phyloP scores from a whole-genome alignment of 768 basidiomycete genomes.

The Phlebiopsis gigantea region DNA sequence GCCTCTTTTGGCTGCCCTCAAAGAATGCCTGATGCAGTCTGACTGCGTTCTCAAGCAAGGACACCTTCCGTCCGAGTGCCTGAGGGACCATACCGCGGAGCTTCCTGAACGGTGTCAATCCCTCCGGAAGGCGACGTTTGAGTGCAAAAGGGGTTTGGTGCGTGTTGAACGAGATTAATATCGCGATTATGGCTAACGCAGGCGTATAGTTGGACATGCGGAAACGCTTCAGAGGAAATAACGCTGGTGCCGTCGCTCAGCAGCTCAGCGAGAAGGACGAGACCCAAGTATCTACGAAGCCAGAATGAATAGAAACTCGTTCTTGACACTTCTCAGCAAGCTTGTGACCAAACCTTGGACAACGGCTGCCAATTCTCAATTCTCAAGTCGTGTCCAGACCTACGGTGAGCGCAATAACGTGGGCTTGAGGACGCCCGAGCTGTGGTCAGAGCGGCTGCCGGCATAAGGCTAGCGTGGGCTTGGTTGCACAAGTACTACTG shows the following conservation, averaged over 20 bases:
- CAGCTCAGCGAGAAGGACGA: constrained; percentile 4
- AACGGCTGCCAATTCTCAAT: too few relatives aligned
- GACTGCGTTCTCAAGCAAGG: constrained; percentile 84
- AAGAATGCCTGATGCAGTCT: constrained; percentile 77
- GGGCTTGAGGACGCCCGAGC: too few relatives aligned
- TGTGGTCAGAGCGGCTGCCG: too few relatives aligned
- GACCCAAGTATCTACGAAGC: neutral
- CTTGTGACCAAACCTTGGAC: too few relatives aligned
- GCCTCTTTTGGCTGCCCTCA: constrained; percentile 70
- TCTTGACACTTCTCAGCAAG: too few relatives aligned
- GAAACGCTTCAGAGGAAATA: constrained; percentile 26
- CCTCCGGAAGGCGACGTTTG: constrained; percentile 76
- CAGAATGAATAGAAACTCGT: neutral
- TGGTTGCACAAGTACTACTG: too few relatives aligned
- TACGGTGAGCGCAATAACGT: too few relatives aligned
- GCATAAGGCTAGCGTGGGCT: too few relatives aligned
- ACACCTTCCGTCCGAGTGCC: constrained; percentile 78
- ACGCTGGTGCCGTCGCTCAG: constrained; percentile 19
- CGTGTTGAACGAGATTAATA: constrained; percentile 23
- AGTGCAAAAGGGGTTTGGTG: constrained; percentile 90
- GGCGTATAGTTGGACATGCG: constrained; percentile 25
- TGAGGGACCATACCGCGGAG: constrained; percentile 67
- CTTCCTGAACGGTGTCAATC: constrained; percentile 78
- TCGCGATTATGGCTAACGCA: neutral
- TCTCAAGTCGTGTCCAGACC: too few relatives aligned